Percentiles rank a stretch among this genome's conserved stretches.
Evolutionary conservation across 108 stramenopile genomes (phyloP).

Genomic region (Licmophora abbreviata): DNA sequence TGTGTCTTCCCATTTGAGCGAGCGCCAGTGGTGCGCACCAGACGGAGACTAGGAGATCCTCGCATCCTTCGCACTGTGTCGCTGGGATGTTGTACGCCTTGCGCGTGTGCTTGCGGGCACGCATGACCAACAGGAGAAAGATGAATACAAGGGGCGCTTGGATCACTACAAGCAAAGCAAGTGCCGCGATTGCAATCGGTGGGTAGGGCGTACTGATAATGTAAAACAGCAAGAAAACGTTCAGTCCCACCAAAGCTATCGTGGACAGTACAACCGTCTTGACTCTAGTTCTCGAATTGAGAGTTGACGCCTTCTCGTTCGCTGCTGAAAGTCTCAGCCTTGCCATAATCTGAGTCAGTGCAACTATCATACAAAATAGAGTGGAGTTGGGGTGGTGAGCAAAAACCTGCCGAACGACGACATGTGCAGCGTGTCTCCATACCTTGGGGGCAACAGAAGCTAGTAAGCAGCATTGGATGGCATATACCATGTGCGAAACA

Average conservation of each 20-base stretch:
- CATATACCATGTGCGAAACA: neutral
- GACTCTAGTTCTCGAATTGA: conserved; percentile 1
- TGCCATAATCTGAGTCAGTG: conserved; percentile 11
- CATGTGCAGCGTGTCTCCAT: neutral
- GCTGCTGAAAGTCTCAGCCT: neutral
- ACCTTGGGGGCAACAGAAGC: conserved; percentile 8
- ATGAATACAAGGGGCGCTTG: neutral
- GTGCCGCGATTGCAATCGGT: neutral
- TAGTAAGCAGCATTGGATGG: conserved; percentile 4
- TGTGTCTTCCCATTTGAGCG: conserved; percentile 46
- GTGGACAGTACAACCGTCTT: conserved; percentile 1
- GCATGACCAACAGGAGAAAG: neutral
- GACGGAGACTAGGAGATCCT: conserved; percentile 33
- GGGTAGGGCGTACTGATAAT: neutral
- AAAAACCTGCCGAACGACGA: neutral
- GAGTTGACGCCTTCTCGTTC: neutral
- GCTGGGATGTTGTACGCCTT: conserved; percentile 37
- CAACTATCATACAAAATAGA: conserved; percentile 3
- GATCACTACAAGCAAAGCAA: neutral
- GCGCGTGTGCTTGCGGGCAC: conserved; percentile 9
- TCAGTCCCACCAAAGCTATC: conserved; percentile 1
- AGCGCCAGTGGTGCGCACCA: conserved; percentile 33
- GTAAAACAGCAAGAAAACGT: neutral
- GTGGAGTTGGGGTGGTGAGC: neutral
- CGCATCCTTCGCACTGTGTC: conserved; percentile 11